Evolutionary conservation across 805 yeast genomes (phyloP), one percentile per base, ranked within the genome.

Genomic region (Sungouiella thailandica): DNA sequence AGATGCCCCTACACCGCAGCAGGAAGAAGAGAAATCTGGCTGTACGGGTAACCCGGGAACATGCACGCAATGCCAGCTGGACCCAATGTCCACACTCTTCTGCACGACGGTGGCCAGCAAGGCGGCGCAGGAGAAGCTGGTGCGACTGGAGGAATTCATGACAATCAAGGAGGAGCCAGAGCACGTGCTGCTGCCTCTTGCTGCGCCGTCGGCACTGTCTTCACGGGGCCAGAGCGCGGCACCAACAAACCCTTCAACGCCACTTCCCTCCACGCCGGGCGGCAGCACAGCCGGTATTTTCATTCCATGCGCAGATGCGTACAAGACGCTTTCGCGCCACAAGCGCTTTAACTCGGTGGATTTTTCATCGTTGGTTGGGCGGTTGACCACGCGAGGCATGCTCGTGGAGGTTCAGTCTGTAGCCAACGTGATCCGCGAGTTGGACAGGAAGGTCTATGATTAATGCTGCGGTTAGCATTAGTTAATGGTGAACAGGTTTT

Each of bases 1-100:
- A 2, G 29, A 20, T 22, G 24, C 39, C 8, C 16, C 17, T 15
- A 33, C 32, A 15, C 28, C 20, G 5, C 13, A 31, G 3, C 25
- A 28, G 7, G 31, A 37, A 20, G 47, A 53, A 8, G 39, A 55
- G 33, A 54, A 49, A 12, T 49, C 62, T 2, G 80, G 75, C 8
- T 86, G 95, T 57, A 81, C 90, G 0, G 94, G 94, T 1, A 78
- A 85, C 49, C 96, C 96, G 8, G 95, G 95, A 2, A 78, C 88
- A 3, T 87, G 96, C 54, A 58, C 62, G 5, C 89, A 82, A 58
- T 87, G 96, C 58, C 94, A 82, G 51, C 55, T 62, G 30, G 95
- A 88, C 57, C 95, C 96, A 20, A 78, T 85, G 83, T 80, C 88
- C 4, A 86, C 94, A 2, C 65, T 85, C 25, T 88, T 88, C 60